These are phyloP conservation scores for Paecilomyces formosus DNA, from an alignment of 2,329 filamentous ascomycete species.

Conservation along the genomic window DNA sequence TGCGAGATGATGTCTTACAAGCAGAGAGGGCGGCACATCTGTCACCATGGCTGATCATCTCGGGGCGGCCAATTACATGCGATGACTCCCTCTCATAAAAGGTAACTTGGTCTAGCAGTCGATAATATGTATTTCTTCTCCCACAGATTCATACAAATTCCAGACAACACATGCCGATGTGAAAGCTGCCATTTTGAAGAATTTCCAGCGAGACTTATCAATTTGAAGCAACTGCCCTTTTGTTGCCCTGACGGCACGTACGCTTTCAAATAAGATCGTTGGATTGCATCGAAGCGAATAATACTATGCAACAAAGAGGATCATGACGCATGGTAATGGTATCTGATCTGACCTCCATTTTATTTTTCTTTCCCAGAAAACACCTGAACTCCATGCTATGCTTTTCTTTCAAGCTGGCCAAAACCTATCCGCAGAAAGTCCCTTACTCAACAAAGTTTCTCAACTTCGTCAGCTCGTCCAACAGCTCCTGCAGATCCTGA, in stretches of 20 bases:
- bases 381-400: slow-evolving; percentile 21
- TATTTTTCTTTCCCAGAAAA: slow-evolving; percentile 3
- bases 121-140: no score
- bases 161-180: no score
- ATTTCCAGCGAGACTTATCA: no score
- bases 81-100: no score
- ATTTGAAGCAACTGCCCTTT: no score
- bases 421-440: not conserved
- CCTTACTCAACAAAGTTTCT: slow-evolving; percentile 40
- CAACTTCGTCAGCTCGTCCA: slow-evolving; percentile 86
- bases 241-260: not conserved
- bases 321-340: not conserved
- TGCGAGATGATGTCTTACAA: no score
- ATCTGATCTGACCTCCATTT: not conserved
- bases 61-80: no score
- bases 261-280: not conserved
- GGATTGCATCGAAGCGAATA: not conserved
- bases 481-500: slow-evolving; percentile 75
- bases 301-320: not conserved
- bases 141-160: no score
- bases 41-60: no score
- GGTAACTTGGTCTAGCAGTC: no score
- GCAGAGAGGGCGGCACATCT: no score
- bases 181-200: no score
- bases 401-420: not conserved